phyloP scores from a whole-genome alignment of 1,284 basidiomycete genomes.

The Apiotrichum laibachii region DNA sequence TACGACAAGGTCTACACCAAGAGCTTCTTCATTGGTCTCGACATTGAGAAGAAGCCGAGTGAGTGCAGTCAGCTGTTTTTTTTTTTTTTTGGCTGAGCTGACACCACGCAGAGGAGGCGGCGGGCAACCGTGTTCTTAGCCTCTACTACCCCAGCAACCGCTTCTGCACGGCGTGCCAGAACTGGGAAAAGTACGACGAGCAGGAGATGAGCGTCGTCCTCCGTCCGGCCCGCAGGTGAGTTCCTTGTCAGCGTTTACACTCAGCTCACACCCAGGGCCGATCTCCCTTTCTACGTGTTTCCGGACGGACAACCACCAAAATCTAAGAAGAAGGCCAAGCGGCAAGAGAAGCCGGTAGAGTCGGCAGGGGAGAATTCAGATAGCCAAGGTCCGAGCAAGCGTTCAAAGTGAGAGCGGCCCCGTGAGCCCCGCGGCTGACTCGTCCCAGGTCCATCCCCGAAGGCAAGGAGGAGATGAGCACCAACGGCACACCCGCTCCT shows the following conservation, averaged over 20 bases:
- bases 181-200: conserved; percentile 95
- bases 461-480: conserved; percentile 1
- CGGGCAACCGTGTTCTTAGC: conserved; percentile 69
- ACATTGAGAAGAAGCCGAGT: conserved; percentile 88
- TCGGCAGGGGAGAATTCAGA: conserved; percentile 34
- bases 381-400: conserved; percentile 44
- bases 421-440: not conserved
- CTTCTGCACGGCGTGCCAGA: conserved; percentile 91
- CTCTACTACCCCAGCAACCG: conserved; percentile 96
- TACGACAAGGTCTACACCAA: conserved; percentile 82
- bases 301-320: conserved; percentile 44
- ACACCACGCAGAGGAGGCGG: conserved; percentile 41
- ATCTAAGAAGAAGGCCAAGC: conserved; percentile 49
- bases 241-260: not conserved
- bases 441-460: conserved; percentile 1
- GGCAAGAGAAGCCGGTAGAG: conserved; percentile 31
- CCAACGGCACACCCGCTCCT: conserved; percentile 4
- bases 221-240: conserved; percentile 87
- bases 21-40: conserved; percentile 93
- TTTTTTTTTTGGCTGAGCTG: conserved; percentile 3
- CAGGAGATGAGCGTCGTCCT: conserved; percentile 91
- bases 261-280: conserved; percentile 28
- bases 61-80: conserved; percentile 51
- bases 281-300: conserved; percentile 45
- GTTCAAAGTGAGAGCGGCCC: conserved; percentile 31